Evolutionary conservation across 306 rosid species (phyloP), one percentile per base, ranked within the genome.

Genomic region (Begonia loranthoides): DNA sequence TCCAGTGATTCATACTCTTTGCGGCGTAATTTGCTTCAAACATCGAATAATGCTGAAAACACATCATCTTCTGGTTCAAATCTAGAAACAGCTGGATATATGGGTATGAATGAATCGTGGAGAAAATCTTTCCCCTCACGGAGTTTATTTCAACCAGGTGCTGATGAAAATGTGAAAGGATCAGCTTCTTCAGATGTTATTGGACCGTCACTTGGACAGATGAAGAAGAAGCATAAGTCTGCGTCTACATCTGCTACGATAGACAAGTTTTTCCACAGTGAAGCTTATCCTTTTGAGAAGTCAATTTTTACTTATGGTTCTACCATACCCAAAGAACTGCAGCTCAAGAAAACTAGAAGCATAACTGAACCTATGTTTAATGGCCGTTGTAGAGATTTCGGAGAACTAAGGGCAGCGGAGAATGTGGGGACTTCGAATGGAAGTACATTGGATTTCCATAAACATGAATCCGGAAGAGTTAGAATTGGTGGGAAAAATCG

Each of bases 181-280:
- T 57, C 64, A 66, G 71, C 68, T 64, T 53, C 65, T 60, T 65
- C 70, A 51, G 62, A 60, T 71, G 64, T 15, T 45, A 58, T 57
- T 33, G 49, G 58, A 57, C 41, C 70, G 52, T 10, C 63, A 61
- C 61, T 73, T 55, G 48, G 59, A 64, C 60, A 47, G 65, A 58
- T 64, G 70, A 88, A 73, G 62, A 73, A 77, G 57, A 59, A 10
- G 57, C 61, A 5, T 56, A 82, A 69, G 59, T 75, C 68, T 47
- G 53, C 38, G 13, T 16, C 51, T 13, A 36, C 64, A 12, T 49
- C 60, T 52, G 40, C 67, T 55, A 40, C 28, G 67, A 59, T 52
- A 59, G 72, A 54, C 62, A 68, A 58, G 68, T 43, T 17, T 15
- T 62, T 49, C 43, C 41, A 52, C 28, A 61, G 55, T 54, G 70